Percentiles rank a stretch among this genome's conserved stretches.
These are phyloP conservation scores for Coemansia sp. DNA, from an alignment of 192 early-diverging fungal species.

Conservation along the genomic window DNA sequence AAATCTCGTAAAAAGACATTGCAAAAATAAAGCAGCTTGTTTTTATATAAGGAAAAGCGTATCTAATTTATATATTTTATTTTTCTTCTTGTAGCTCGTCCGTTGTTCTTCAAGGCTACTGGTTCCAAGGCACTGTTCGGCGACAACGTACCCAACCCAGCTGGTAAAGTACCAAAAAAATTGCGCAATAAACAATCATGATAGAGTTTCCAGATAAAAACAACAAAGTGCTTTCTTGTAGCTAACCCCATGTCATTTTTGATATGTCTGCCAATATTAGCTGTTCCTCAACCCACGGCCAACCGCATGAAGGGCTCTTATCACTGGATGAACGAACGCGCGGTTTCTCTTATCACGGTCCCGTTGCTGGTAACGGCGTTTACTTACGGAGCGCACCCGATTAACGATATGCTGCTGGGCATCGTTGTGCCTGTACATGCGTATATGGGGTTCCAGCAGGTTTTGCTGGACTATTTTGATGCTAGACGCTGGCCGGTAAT, in stretches of 20 bases:
- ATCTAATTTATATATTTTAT: neutral
- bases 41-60: neutral
- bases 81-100: slow-evolving; percentile 6
- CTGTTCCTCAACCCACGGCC: slow-evolving; percentile 52
- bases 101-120: slow-evolving; percentile 38
- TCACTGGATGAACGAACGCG: slow-evolving; percentile 96
- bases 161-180: slow-evolving; percentile 11
- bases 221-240: neutral
- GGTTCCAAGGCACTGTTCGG: slow-evolving; percentile 32
- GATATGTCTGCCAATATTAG: slow-evolving; percentile 18
- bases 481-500: slow-evolving; percentile 62
- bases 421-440: slow-evolving; percentile 89
- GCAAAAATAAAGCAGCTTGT: neutral
- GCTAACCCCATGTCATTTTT: neutral
- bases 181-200: neutral
- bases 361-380: slow-evolving; percentile 80
- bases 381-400: slow-evolving; percentile 77
- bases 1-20: neutral
- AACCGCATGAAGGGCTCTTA: slow-evolving; percentile 84
- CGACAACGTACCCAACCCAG: slow-evolving; percentile 51
- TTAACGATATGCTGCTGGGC: slow-evolving; percentile 87
- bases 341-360: slow-evolving; percentile 70
- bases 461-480: slow-evolving; percentile 84
- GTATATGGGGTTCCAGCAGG: slow-evolving; percentile 81
- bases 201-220: neutral